phyloP scores from a whole-genome alignment of 2,329 filamentous ascomycete genomes.

The Apiospora arundinis region DNA sequence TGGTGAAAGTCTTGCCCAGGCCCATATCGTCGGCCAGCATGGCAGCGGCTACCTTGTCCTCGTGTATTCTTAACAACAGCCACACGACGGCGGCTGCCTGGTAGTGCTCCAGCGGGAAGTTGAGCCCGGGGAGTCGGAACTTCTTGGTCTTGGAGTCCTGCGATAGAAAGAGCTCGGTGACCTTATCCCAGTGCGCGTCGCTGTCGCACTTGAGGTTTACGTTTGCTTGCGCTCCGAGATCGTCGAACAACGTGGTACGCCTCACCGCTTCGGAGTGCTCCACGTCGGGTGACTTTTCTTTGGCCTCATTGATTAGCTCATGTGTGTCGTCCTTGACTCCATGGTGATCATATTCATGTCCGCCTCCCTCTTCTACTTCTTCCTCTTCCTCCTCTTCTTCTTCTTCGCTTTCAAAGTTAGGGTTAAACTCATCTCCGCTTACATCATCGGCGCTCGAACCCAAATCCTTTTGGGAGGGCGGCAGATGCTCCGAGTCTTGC shows the following conservation, averaged over 20 bases:
- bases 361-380: no score
- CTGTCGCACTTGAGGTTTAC: background rate
- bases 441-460: no score
- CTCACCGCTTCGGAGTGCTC: no score
- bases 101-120: background rate
- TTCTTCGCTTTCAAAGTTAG: no score
- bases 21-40: background rate
- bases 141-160: background rate
- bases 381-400: no score
- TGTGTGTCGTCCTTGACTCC: no score
- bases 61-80: background rate
- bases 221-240: background rate
- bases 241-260: background rate
- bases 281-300: background rate
- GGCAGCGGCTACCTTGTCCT: background rate
- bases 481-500: no score
- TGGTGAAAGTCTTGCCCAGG: background rate
- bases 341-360: no score
- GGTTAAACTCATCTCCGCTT: no score
- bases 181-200: background rate
- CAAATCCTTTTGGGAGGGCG: no score
- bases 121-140: background rate
- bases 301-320: no score
- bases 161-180: background rate
- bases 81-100: background rate